These are phyloP conservation scores for Trametes punicea DNA, from an alignment of 768 basidiomycete genomes.

Conservation along the genomic window DNA sequence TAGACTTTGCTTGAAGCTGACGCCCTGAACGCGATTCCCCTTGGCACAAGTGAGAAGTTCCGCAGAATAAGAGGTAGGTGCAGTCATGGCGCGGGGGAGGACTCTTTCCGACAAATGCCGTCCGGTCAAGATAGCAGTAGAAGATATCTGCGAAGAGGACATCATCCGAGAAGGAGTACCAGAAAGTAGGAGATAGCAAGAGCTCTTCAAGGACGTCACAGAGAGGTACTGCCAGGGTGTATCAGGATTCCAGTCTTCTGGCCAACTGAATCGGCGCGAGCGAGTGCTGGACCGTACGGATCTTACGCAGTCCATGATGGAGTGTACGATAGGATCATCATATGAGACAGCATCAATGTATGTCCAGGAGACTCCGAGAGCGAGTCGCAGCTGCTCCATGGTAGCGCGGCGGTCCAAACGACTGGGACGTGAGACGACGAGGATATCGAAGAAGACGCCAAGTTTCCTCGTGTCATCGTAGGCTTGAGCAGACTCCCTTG, in stretches of 20 bases:
- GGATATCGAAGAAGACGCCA: conserved; percentile 42
- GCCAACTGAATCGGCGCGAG: conserved; percentile 23
- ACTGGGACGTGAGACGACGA: conserved; percentile 57
- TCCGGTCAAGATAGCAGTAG: background rate
- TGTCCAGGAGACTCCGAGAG: conserved; percentile 49
- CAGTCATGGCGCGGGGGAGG: background rate
- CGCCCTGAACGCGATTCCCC: conserved; percentile 14
- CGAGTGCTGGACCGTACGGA: conserved; percentile 1
- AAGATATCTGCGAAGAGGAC: background rate
- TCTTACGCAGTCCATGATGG: conserved; percentile 45
- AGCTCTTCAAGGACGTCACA: background rate
- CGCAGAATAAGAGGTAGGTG: background rate
- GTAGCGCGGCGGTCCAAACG: conserved; percentile 52
- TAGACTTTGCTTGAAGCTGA: conserved; percentile 33
- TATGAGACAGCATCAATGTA: conserved; percentile 49
- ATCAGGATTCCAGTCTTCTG: conserved; percentile 11
- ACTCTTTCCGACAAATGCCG: background rate
- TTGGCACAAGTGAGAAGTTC: conserved; percentile 42
- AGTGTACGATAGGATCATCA: conserved; percentile 36
- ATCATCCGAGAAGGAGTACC: no score
- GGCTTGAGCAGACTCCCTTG: no score
- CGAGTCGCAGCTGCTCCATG: conserved; percentile 52
- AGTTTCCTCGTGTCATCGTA: conserved; percentile 30
- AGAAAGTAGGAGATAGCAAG: background rate
- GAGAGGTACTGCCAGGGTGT: background rate